These are phyloP conservation scores for Thermochaetoides dissita DNA, from an alignment of 2,329 filamentous ascomycete genomes.

Conservation along the genomic window DNA sequence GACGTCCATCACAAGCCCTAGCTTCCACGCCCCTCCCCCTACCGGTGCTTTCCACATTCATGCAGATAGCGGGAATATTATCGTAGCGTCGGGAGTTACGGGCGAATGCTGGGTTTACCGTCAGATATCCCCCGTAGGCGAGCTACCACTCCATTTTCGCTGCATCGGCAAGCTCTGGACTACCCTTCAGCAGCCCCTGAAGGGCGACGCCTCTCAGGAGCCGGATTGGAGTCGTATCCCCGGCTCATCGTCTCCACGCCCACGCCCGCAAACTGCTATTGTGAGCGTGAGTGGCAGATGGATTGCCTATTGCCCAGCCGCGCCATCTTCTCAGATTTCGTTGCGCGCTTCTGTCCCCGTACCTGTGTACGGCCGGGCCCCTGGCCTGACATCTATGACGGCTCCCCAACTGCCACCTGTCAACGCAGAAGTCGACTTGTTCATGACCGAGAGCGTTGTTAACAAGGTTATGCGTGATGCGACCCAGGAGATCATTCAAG, in stretches of 20 bases:
- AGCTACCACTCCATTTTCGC: conserved; percentile 32
- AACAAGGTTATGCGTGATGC: conserved; percentile 68
- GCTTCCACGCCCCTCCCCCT: conserved; percentile 55
- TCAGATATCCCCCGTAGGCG: conserved; percentile 30
- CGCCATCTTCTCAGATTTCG: conserved; percentile 56
- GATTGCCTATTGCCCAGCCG: conserved; percentile 63
- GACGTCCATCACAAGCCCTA: conserved; percentile 43
- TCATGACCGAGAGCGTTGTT: conserved; percentile 55
- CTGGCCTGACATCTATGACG: conserved; percentile 44
- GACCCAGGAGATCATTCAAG: conserved; percentile 63
- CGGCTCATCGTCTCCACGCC: conserved; percentile 21
- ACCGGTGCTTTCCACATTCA: conserved; percentile 61
- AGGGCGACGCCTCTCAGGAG: conserved; percentile 34
- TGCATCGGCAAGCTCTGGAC: conserved; percentile 93
- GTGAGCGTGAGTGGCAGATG: conserved; percentile 58
- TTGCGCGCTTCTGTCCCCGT: conserved; percentile 53
- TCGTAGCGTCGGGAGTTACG: conserved; percentile 65
- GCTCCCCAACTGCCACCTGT: conserved; percentile 55
- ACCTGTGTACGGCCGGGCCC: conserved; percentile 37
- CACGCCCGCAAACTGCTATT: conserved; percentile 45
- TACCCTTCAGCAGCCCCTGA: conserved; percentile 50
- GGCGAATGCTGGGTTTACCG: conserved; percentile 76
- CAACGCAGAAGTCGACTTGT: conserved; percentile 58
- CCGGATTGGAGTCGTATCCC: conserved; percentile 26
- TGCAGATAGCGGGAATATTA: conserved; percentile 56